Base-by-base conservation (phyloP, 1,284 basidiomycete species). In the Cystobasidiaceae sp. region DNA sequence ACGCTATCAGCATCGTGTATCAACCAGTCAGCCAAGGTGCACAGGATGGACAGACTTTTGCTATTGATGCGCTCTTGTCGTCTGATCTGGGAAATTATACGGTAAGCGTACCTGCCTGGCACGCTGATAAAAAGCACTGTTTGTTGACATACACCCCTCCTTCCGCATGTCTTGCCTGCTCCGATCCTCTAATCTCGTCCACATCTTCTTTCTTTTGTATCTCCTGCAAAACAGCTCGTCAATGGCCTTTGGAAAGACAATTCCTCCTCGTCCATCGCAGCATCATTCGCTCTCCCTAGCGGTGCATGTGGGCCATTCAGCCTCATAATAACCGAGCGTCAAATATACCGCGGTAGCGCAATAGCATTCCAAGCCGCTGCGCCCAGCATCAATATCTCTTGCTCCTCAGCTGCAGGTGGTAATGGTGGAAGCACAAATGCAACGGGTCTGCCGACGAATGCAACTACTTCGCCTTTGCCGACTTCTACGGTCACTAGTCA, bases 21-120 rank as follows among this genome's bases (percentile, higher is more conserved):
- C 27, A 30, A 9, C 61, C 61, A 9, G 61, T 64, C 32, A 64
- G 51, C 17, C 39, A 55, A 25, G 61, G 61, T 2, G 4, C 32
- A 8, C 44, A 8, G n/a, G n/a, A n/a, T n/a, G 61, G 61, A 28
- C 41, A 64, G 52, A 64, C 61, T 44, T 64, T 64, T 27, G 61
- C 41, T 7, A 64, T 64, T 15, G 61, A 64, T 28, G 61, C 32
- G 13, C 15, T 34, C 27, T 28, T 64, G 11, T 21, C 37, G 5
- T 49, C 46, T 9, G 61, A 64, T 17, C 17, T 33, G 15, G 51
- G 32, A 8, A 64, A 56, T 23, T 64, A 46, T 33, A 64, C 61
- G 6, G 61, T 64, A 30, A 15, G 61, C 23, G n/a, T n/a, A n/a
- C n/a, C n/a, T n/a, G n/a, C n/a, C n/a, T n/a, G n/a, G n/a, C n/a